These are phyloP conservation scores for Suhomyces coccinellae DNA, from an alignment of 1,139 yeast species.

Conservation along the genomic window DNA sequence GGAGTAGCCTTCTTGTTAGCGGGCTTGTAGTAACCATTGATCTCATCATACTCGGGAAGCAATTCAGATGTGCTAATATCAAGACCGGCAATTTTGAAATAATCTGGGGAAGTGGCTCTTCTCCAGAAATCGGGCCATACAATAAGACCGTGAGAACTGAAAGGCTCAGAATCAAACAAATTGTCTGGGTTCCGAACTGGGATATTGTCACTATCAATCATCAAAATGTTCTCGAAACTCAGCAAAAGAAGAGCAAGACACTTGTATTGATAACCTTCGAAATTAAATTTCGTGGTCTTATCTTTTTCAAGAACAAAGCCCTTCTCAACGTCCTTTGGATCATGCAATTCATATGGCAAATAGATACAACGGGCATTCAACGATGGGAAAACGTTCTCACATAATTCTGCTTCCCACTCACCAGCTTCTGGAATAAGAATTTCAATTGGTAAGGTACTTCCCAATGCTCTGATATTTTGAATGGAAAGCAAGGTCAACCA, in stretches of 20 bases:
- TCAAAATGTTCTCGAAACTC: slow-evolving; percentile 72
- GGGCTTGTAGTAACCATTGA: slow-evolving; percentile 22
- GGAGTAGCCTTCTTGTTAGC: slow-evolving; percentile 2
- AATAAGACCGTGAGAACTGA: slow-evolving; percentile 34
- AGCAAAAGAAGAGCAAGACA: slow-evolving; percentile 73
- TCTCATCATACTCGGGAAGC: slow-evolving; percentile 35
- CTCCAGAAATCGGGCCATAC: slow-evolving; percentile 54
- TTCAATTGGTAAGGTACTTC: slow-evolving; percentile 72
- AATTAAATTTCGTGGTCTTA: slow-evolving; percentile 35
- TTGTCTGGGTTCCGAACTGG: slow-evolving; percentile 60
- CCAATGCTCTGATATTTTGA: slow-evolving; percentile 60
- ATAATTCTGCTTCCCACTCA: slow-evolving; percentile 69
- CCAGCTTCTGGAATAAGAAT: slow-evolving; percentile 67
- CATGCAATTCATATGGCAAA: slow-evolving; percentile 58
- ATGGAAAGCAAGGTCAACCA: slow-evolving; percentile 70
- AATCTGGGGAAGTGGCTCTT: slow-evolving; percentile 46
- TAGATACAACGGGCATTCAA: slow-evolving; percentile 70
- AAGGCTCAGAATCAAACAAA: slow-evolving; percentile 25
- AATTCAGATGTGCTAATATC: slow-evolving; percentile 26
- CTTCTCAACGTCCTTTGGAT: slow-evolving; percentile 7
- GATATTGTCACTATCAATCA: slow-evolving; percentile 76
- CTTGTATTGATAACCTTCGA: slow-evolving; percentile 78
- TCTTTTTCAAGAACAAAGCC: slow-evolving; percentile 11
- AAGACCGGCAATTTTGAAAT: slow-evolving; percentile 39
- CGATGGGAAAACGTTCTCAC: slow-evolving; percentile 63